These are phyloP conservation scores for Rhizoclosmatium globosum DNA, from an alignment of 192 early-diverging fungal genomes.

Conservation along the genomic window DNA sequence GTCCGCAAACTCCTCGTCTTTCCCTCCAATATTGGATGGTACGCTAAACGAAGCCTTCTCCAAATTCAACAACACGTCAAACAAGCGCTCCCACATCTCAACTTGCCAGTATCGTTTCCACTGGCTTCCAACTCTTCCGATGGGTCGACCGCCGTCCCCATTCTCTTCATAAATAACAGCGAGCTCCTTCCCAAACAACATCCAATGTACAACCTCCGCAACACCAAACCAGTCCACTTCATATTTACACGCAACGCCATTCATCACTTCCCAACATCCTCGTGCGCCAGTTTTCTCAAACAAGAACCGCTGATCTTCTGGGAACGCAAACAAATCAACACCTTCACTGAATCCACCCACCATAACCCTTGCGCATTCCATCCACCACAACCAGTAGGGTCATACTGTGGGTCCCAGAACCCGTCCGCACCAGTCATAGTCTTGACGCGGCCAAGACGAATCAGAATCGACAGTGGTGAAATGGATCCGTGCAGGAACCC, in stretches of 20 bases:
- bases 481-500: conserved; percentile 58
- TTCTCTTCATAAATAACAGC: conserved; percentile 39
- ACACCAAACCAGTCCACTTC: conserved; percentile 66
- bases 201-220: conserved; percentile 52
- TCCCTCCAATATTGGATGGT: background rate
- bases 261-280: conserved; percentile 56
- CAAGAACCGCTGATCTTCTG: conserved; percentile 36
- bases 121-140: conserved; percentile 18
- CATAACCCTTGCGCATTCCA: conserved; percentile 51
- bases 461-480: conserved; percentile 55
- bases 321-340: conserved; percentile 52
- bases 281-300: conserved; percentile 15
- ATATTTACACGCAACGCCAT: conserved; percentile 50
- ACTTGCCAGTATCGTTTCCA: conserved; percentile 55
- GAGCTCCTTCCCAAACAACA: conserved; percentile 63
- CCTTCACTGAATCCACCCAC: conserved; percentile 47
- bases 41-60: conserved; percentile 30
- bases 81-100: conserved; percentile 54
- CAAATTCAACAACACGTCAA: conserved; percentile 60
- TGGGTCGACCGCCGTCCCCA: background rate
- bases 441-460: conserved; percentile 32
- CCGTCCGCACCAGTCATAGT: conserved; percentile 13
- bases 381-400: conserved; percentile 45
- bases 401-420: conserved; percentile 50
- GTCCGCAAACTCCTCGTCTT: conserved; percentile 22